Percentiles rank a stretch among this genome's conserved stretches.
phyloP scores from a whole-genome alignment of 148 eudicot species.

The Fagopyrum homotropicum region DNA sequence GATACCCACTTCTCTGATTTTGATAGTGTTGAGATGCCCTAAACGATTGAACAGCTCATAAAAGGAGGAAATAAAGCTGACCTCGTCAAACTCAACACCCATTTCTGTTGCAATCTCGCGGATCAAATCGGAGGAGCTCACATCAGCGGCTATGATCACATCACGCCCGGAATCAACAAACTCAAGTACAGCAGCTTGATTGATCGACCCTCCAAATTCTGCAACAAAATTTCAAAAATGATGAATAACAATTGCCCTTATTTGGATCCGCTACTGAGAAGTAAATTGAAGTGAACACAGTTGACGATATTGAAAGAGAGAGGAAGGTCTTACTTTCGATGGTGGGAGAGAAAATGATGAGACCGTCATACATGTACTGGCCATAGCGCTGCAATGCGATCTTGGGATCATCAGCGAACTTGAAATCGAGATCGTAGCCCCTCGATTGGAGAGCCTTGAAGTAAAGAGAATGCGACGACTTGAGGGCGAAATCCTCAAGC shows the following conservation, averaged over 20 bases:
- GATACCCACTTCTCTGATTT: too few relatives aligned
- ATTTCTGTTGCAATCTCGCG: conserved; percentile 66
- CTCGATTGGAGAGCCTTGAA: conserved; percentile 35
- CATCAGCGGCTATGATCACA: conserved; percentile 62
- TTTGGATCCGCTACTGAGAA: not conserved
- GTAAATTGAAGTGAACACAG: not conserved
- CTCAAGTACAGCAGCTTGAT: conserved; percentile 48
- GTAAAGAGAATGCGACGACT: conserved; percentile 45
- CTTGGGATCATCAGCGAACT: conserved; percentile 44
- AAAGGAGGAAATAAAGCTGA: conserved; percentile 2
- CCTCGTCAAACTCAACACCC: conserved; percentile 79
- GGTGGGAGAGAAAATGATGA: conserved; percentile 44
- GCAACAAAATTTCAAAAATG: not conserved
- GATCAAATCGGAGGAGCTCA: conserved; percentile 59
- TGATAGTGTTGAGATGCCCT: too few relatives aligned
- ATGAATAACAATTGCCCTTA: not conserved
- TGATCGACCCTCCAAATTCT: conserved; percentile 54
- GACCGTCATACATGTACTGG: conserved; percentile 44
- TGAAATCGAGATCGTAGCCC: conserved; percentile 52
- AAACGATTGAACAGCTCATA: not conserved
- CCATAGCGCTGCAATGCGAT: conserved; percentile 40
- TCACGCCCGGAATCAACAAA: conserved; percentile 74
- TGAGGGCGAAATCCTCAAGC: conserved; percentile 43
- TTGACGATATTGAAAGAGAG: not conserved
- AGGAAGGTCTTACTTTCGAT: conserved; percentile 27